Conservation (phyloP, 192 early-diverging fungal genomes). For the Rhizophagus clarus region DNA sequence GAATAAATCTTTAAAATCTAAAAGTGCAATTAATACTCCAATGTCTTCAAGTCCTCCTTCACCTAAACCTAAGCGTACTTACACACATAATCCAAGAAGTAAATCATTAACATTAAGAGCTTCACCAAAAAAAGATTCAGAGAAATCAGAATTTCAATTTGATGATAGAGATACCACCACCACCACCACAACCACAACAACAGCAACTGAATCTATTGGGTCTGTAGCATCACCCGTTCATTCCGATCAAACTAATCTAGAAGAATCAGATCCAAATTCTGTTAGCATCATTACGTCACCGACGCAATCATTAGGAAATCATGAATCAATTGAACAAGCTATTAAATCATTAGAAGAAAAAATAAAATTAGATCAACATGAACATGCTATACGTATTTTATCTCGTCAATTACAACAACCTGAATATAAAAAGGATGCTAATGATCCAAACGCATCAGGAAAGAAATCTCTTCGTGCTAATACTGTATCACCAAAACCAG, state of each 20-base stretch:
- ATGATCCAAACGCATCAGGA: not conserved
- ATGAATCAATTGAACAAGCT: conserved; percentile 11
- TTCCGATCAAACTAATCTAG: conserved; percentile 1
- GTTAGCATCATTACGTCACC: not conserved
- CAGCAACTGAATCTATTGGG: too few relatives aligned
- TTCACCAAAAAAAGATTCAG: not conserved
- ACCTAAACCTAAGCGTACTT: not conserved
- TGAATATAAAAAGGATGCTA: not conserved
- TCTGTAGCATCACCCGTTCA: not conserved
- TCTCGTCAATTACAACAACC: not conserved
- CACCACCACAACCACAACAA: too few relatives aligned
- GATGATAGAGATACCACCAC: not conserved
- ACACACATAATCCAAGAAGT: not conserved
- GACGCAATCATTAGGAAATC: not conserved
- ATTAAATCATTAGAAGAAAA: conserved; percentile 20
- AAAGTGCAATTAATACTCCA: not conserved
- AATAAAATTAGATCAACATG: conserved; percentile 10
- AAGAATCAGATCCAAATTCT: not conserved
- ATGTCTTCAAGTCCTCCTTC: not conserved
- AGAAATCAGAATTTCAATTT: not conserved
- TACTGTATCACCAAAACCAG: not conserved
- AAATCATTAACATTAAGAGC: not conserved
- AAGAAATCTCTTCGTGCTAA: not conserved
- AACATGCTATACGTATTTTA: not conserved
- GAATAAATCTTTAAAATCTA: not conserved